Evolutionary conservation across 176 grass and related monocot species (phyloP).

Genomic region (Oryza rufipogon): DNA sequence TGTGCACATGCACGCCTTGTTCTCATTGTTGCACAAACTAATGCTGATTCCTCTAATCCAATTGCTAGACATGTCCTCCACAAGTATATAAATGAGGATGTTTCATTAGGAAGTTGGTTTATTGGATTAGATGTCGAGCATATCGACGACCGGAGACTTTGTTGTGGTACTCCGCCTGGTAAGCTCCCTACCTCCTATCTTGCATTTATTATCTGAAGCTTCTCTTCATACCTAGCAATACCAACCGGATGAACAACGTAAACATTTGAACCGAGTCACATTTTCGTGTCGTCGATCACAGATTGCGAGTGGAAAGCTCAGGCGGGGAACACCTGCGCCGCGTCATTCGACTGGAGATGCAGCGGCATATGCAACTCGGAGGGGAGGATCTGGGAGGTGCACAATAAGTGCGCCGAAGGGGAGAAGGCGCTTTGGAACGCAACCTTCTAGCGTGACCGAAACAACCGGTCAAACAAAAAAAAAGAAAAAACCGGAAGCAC

Average conservation of each 20-base stretch:
- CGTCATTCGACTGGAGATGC: constrained; percentile 89
- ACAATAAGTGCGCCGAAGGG: constrained; percentile 70
- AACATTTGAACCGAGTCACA: neutral
- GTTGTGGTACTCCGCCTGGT: constrained; percentile 93
- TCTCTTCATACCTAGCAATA: neutral
- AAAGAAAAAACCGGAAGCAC: neutral
- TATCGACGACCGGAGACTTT: constrained; percentile 77
- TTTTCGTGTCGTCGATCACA: constrained; percentile 8
- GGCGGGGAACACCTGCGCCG: constrained; percentile 72
- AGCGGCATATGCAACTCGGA: constrained; percentile 88
- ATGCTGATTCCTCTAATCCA: constrained; percentile 18
- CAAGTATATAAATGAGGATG: constrained; percentile 88
- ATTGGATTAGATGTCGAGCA: constrained; percentile 83
- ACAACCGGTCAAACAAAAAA: neutral
- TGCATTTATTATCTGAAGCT: neutral
- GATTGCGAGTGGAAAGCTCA: constrained; percentile 97
- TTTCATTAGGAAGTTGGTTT: constrained; percentile 86
- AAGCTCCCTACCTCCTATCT: constrained; percentile 10
- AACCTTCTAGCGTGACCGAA: constrained; percentile 53
- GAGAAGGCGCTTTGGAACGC: constrained; percentile 68
- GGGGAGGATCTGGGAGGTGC: constrained; percentile 88
- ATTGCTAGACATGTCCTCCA: constrained; percentile 72
- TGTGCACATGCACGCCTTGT: neutral
- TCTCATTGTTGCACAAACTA: constrained; percentile 28
- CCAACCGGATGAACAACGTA: neutral